Base-by-base conservation (phyloP, 1,284 basidiomycete genomes). In the Trichosporon sp. region DNA sequence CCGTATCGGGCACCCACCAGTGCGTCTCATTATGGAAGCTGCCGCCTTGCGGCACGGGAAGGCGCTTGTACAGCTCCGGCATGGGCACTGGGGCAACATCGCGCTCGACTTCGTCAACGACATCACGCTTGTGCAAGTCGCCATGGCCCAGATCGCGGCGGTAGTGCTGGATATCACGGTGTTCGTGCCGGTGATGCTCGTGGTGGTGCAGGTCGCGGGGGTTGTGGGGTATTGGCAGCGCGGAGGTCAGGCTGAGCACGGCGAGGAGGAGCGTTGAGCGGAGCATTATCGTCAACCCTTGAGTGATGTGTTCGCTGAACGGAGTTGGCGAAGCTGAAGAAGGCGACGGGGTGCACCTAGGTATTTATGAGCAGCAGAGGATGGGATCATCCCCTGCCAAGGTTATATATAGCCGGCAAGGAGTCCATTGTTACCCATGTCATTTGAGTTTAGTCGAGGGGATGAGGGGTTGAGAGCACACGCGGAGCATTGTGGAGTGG, bases 1-100 rank as follows among this genome's bases (percentile, higher is more conserved):
- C n/a, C 3, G 62, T 63, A 8, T 58, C 62, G 5, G 57, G 57
- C 16, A 63, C 33, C 62, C 62, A 63, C 62, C 62, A 63, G 49
- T 59, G 25, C 5, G 62, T 63, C 14, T 23, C 58, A 37, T 63
- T 63, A 34, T 59, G 58, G 58, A 54, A 56, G 33, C 49, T 54
- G 49, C 49, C 49, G 49, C 49, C 49, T n/a, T 54, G 49, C 7
- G 49, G 49, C 9, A 54, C 49, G 49, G 49, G 49, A 14, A 54
- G 13, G 34, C 13, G 34, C 34, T 14, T 16, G 34, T 37, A n/a
- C n/a, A n/a, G 34, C 13, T 3, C 34, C 34, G 34, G 11, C 34
- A 16, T 4, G 34, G 34, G 34, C 34, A 16, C n/a, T n/a, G n/a
- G n/a, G n/a, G n/a, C n/a, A n/a, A n/a, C n/a, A n/a, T n/a, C n/a